Base-by-base conservation (phyloP, 106 monocot species). In the Apostasia shenzhenica region DNA sequence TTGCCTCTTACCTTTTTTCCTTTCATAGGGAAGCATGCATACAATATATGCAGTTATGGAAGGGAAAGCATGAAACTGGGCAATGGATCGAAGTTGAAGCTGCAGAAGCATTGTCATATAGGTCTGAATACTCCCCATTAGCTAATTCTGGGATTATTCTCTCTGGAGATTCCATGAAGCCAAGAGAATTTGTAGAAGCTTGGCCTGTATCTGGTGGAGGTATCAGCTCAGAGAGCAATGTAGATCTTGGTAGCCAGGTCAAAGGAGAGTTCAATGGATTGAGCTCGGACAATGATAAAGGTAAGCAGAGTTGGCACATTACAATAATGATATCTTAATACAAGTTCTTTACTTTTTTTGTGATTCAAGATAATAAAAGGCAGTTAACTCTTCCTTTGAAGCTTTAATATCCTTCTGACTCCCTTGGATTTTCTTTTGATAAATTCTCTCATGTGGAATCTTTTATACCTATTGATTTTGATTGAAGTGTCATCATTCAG, bases 1-100 rank as follows among this genome's bases (percentile, higher is more conserved):
- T 73, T 64, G 6, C 41, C 8, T 41, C 40, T 26, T 26, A 26
- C 26, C 26, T 59, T 70, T 72, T 58, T 55, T 46, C 45, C 50
- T 50, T 49, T 49, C 40, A 83, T 74, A 95, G 95, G 76, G 77
- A 79, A 41, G 95, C 91, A 41, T 86, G 91, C 78, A 53, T 79
- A 41, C 75, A 63, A 45, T 95, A 84, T 68, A 86, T 92, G 75
- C 84, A 88, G 41, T 75, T 95, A 71, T 95, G 92, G 88, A 88
- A 72, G 77, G 71, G 62, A 75, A 95, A 95, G 57, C 95, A 89
- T 84, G 95, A 95, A 80, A 84, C 76, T 66, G 91, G 95, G 47
- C 91, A 92, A 63, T 95, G 95, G 95, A 55, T 92, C 74, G 95
- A 95, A 73, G 83, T 95, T 70, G 95, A 95, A 56, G 86, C 92